phyloP scores from a whole-genome alignment of 2,329 filamentous ascomycete species.

The Huntiella savannae region DNA sequence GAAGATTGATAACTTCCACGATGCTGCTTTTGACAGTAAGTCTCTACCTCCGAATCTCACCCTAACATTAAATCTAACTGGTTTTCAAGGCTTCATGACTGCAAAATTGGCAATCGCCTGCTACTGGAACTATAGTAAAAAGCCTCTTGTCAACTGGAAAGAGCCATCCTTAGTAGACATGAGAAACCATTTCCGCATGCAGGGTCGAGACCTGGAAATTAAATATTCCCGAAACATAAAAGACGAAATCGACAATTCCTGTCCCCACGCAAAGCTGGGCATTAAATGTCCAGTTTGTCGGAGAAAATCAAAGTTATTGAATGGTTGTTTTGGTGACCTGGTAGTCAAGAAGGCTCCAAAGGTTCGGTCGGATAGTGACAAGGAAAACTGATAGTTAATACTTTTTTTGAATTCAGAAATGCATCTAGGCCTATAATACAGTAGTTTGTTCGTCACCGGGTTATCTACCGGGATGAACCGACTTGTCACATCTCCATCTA shows the following conservation, averaged over 20 bases:
- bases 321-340: neutral
- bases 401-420: constrained; percentile 1
- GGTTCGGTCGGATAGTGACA: neutral
- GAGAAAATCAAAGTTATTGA: neutral
- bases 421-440: constrained; percentile 10
- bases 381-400: neutral
- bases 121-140: constrained; percentile 16
- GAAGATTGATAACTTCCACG: constrained; percentile 24
- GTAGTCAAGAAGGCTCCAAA: neutral
- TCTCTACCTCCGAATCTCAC: neutral
- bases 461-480: neutral
- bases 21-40: constrained; percentile 42
- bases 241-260: neutral
- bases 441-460: neutral
- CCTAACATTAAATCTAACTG: neutral
- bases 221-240: no score
- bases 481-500: neutral
- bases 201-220: no score
- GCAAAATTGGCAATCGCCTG: constrained; percentile 17
- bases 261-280: neutral
- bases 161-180: no score
- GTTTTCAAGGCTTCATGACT: constrained; percentile 22
- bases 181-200: no score
- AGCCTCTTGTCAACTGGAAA: neutral
- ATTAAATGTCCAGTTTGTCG: neutral